Base-by-base conservation (phyloP, 1,284 basidiomycete genomes). In the Vanrija sp. region DNA sequence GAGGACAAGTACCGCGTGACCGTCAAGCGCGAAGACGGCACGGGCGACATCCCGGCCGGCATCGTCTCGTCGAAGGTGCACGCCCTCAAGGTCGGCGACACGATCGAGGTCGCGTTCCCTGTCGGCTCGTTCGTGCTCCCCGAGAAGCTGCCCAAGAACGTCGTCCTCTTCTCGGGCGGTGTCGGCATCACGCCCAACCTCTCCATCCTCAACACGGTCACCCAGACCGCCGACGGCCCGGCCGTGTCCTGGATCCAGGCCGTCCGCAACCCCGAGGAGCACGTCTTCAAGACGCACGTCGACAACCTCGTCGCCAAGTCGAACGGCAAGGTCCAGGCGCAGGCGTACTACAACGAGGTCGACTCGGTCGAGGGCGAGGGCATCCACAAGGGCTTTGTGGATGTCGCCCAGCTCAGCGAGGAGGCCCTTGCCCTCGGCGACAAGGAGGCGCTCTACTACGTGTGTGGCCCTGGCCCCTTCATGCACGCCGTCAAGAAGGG, bases 111-210 rank as follows among this genome's bases (percentile, higher is more conserved):
- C 14, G 62, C 68, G 5, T 65, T 64, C 43, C 67, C 69, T 9
- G 59, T 58, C 38, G 71, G 71, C 44, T 63, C 64, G 25, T 73
- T 71, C 56, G 51, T 61, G 23, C 64, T 66, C 46, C 65, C 64
- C 60, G 49, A 57, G 26, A 51, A 53, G 9, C 25, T 52, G 18
- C 49, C 57, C 29, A 56, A 65, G 44, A 55, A 68, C 54, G 45
- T 72, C n/a, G 66, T 73, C 38, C 57, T 73, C 43, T 55, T 72
- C 28, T 68, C 68, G 9, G 71, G 64, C 8, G 71, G 71, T 12
- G 67, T 71, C 34, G 71, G 71, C 26, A 64, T 67, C 46, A 73
- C 69, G 10, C 63, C 68, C 29, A 57, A 68, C 48, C 56, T 71
- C 42, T 61, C 69, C 25, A 73, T 73, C 21, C 65, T 73, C 48